Conservation (phyloP, 768 basidiomycete species). For the Suillus alpinus region DNA sequence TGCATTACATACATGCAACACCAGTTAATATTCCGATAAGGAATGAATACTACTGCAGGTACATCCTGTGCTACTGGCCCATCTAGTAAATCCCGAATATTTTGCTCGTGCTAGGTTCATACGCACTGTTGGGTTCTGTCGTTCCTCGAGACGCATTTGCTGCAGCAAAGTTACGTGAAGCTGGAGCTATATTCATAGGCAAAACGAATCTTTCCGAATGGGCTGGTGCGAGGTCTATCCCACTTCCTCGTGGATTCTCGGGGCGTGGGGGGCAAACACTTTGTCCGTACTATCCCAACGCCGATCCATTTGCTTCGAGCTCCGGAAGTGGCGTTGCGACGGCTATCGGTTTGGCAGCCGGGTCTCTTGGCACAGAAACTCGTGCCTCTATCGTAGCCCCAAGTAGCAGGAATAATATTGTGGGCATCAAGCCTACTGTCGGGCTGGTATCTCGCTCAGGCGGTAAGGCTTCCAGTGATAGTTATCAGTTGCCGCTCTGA, state of each 20-base stretch:
- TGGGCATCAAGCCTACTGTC: constrained; percentile 39
- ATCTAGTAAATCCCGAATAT: not conserved
- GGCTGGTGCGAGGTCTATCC: constrained; percentile 36
- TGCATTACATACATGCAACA: not conserved
- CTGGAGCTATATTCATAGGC: constrained; percentile 36
- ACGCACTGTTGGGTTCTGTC: constrained; percentile 11
- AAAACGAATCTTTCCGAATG: constrained; percentile 45
- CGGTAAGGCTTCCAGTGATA: constrained; percentile 19
- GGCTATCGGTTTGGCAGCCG: constrained; percentile 42
- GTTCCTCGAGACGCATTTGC: constrained; percentile 31
- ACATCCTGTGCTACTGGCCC: constrained; percentile 16
- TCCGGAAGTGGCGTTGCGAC: constrained; percentile 40
- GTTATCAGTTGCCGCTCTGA: no score
- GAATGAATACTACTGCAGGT: constrained; percentile 36
- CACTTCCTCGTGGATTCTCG: constrained; percentile 42
- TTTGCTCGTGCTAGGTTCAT: constrained; percentile 10
- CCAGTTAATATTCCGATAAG: constrained; percentile 8
- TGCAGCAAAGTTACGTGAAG: constrained; percentile 27
- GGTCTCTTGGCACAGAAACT: constrained; percentile 44
- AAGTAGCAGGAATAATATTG: constrained; percentile 38
- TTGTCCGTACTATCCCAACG: constrained; percentile 39
- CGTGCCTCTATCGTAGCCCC: constrained; percentile 48
- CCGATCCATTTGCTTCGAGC: constrained; percentile 39
- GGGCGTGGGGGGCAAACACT: constrained; percentile 45
- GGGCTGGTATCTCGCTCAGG: constrained; percentile 37